These are phyloP conservation scores for Hortaea sp. DNA, from an alignment of 2,329 filamentous ascomycete species.

Conservation along the genomic window DNA sequence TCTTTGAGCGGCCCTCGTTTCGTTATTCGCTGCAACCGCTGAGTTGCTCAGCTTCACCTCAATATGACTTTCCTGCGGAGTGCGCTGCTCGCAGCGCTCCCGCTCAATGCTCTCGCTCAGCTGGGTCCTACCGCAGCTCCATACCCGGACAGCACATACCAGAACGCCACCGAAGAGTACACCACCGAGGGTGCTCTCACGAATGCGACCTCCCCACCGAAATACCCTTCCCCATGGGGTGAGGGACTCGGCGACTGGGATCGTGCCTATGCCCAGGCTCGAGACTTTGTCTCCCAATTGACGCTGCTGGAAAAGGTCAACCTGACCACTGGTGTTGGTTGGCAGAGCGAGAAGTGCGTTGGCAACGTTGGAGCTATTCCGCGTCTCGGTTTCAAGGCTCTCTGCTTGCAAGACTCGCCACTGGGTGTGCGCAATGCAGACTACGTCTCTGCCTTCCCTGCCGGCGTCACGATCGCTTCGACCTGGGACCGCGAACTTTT, in stretches of 20 bases:
- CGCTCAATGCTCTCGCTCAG: conserved; percentile 19
- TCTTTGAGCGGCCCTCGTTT: conserved; percentile 1
- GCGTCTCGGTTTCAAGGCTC: conserved; percentile 55
- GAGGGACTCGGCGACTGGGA: conserved; percentile 64
- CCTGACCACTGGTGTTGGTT: conserved; percentile 79
- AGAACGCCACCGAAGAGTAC: conserved; percentile 16
- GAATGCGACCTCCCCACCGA: conserved; percentile 46
- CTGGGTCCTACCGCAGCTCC: conserved; percentile 13
- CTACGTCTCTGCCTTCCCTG: conserved; percentile 71
- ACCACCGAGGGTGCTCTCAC: conserved; percentile 20
- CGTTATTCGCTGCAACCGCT: background rate
- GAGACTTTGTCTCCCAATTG: conserved; percentile 69
- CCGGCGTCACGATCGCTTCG: conserved; percentile 70
- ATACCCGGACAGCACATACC: conserved; percentile 18
- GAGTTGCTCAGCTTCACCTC: background rate
- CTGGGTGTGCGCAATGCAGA: conserved; percentile 69
- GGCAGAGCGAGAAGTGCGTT: conserved; percentile 63
- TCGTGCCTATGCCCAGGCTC: conserved; percentile 64
- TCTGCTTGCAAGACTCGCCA: conserved; percentile 84
- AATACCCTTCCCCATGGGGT: conserved; percentile 83
- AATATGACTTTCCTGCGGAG: conserved; percentile 15
- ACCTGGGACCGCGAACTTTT: conserved; percentile 69
- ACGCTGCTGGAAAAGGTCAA: conserved; percentile 89
- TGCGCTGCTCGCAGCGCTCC: conserved; percentile 21
- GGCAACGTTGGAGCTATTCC: conserved; percentile 64